Percentiles rank a stretch among this genome's conserved stretches.
phyloP scores from a whole-genome alignment of 2,329 filamentous ascomycete genomes.

The Trichoderma arundinaceum region DNA sequence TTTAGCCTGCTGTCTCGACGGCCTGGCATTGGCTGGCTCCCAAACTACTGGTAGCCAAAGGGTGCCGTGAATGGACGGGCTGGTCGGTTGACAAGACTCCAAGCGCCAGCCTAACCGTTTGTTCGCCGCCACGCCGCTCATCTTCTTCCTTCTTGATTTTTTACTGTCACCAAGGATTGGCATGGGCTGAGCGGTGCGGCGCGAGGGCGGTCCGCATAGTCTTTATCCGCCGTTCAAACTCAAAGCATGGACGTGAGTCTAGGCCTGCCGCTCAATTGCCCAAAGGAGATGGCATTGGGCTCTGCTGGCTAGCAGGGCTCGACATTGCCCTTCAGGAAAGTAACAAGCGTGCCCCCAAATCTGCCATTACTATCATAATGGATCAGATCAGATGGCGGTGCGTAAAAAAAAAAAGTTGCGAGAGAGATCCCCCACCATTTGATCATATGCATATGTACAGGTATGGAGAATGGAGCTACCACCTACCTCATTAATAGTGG shows the following conservation, averaged over 20 bases:
- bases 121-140: conserved; percentile 14
- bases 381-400: conserved; percentile 2
- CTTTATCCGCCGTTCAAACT: conserved; percentile 28
- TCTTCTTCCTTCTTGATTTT: not conserved
- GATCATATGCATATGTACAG: not conserved
- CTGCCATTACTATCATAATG: not conserved
- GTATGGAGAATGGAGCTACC: conserved; percentile 1
- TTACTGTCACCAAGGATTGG: conserved; percentile 6
- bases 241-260: conserved; percentile 14
- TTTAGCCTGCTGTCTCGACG: not conserved
- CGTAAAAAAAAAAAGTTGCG: not conserved
- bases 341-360: not conserved
- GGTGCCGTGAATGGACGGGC: not conserved
- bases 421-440: conserved; percentile 18
- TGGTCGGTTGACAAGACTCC: not conserved
- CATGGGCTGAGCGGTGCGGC: conserved; percentile 31
- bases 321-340: not conserved
- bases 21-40: conserved; percentile 9
- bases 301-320: not conserved
- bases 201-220: conserved; percentile 30
- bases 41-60: not conserved
- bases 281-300: conserved; percentile 4
- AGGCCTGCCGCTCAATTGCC: conserved; percentile 8
- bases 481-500: conserved; percentile 2
- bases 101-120: not conserved